These are phyloP conservation scores for Lantana camara DNA, from an alignment of 257 asterid genomes.

Conservation along the genomic window DNA sequence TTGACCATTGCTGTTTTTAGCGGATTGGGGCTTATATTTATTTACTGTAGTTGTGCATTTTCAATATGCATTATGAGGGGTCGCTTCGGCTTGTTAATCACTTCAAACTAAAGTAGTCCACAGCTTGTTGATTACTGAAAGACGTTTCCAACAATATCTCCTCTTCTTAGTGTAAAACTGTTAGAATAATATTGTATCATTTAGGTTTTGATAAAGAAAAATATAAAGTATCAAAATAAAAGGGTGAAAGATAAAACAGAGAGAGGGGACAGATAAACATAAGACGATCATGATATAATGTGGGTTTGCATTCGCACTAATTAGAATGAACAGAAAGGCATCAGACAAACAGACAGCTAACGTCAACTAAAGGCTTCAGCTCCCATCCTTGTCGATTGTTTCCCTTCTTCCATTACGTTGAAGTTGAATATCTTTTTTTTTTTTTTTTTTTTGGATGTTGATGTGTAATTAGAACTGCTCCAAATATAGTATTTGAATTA, in stretches of 20 bases:
- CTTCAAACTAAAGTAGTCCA: conserved; percentile 16
- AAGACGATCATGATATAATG: not conserved
- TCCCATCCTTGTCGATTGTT: not conserved
- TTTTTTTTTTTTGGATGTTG: no score
- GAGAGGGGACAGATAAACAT: not conserved
- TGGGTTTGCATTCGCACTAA: not conserved
- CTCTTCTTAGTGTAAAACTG: no score
- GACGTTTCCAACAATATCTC: conserved; percentile 6
- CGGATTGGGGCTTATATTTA: conserved; percentile 28
- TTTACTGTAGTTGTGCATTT: conserved; percentile 21
- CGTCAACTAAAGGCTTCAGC: not conserved
- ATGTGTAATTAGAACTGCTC: no score
- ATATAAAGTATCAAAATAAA: no score
- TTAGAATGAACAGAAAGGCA: not conserved
- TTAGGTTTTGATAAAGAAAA: no score
- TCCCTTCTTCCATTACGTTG: no score
- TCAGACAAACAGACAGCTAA: not conserved
- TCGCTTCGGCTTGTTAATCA: not conserved
- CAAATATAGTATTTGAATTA: no score
- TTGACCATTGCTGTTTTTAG: conserved; percentile 31
- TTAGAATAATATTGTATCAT: no score
- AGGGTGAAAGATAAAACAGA: not conserved
- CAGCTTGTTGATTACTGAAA: conserved; percentile 22
- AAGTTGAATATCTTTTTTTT: no score
- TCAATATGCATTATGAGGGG: conserved; percentile 29